Evolutionary conservation across 257 asterid species (phyloP).

Genomic region (Solanum paucissectum): DNA sequence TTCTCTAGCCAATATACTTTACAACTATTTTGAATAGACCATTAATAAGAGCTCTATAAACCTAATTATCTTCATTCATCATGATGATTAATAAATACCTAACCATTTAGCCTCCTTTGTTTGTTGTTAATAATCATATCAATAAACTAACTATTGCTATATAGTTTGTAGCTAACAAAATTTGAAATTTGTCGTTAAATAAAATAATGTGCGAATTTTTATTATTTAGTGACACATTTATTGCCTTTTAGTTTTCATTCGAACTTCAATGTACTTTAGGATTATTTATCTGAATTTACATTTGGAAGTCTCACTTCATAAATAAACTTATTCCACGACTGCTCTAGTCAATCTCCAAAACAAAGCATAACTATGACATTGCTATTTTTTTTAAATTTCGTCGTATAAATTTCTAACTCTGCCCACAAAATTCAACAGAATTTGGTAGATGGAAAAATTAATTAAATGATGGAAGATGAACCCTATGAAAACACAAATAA

Average conservation of each 20-base stretch:
- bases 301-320: background rate
- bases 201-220: background rate
- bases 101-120: background rate
- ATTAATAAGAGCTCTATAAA: background rate
- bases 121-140: background rate
- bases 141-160: background rate
- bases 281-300: background rate
- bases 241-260: background rate
- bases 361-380: background rate
- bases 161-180: background rate
- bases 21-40: background rate
- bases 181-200: background rate
- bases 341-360: background rate
- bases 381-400: background rate
- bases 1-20: background rate
- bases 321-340: too few relatives aligned
- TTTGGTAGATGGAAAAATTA: too few relatives aligned
- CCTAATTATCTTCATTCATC: background rate
- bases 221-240: background rate
- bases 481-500: background rate
- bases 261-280: background rate
- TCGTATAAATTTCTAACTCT: background rate
- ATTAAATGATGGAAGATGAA: background rate
- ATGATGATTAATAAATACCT: background rate
- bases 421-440: background rate